Conservation (phyloP, 306 rosid species). For the Pyrus communis region DNA sequence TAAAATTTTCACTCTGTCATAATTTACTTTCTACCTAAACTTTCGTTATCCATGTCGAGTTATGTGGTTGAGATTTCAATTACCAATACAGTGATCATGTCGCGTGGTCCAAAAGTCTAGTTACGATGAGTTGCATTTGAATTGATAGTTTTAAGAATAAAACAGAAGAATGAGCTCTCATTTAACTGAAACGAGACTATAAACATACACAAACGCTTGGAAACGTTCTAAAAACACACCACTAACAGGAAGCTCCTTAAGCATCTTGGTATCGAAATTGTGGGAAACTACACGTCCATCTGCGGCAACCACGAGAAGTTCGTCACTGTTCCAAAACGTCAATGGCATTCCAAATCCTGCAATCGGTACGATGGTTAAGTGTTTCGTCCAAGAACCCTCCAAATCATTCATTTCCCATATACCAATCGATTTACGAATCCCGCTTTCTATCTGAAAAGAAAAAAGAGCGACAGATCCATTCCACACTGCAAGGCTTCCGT, state of each 20-base stretch:
- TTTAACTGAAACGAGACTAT: neutral
- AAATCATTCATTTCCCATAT: neutral
- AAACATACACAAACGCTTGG: neutral
- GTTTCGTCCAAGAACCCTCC: neutral
- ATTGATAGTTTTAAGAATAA: too few species aligned
- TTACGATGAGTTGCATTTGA: too few species aligned
- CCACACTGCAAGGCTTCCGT: neutral
- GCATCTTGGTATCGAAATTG: neutral
- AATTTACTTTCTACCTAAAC: too few species aligned
- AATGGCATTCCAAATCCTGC: neutral
- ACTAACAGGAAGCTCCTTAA: neutral
- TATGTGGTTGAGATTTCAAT: too few species aligned
- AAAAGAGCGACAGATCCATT: neutral
- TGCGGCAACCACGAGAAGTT: neutral
- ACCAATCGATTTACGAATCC: neutral
- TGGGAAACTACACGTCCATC: neutral
- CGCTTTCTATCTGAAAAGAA: neutral
- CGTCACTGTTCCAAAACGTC: constrained; percentile 1
- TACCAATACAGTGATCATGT: too few species aligned
- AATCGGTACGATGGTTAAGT: neutral
- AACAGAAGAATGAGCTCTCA: too few species aligned
- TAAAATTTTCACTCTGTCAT: too few species aligned
- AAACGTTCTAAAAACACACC: neutral
- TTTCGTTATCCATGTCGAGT: rapidly evolving
- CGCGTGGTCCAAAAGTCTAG: too few species aligned